These are phyloP conservation scores for Viola pubescens DNA, from an alignment of 441 rosid species.

Conservation along the genomic window DNA sequence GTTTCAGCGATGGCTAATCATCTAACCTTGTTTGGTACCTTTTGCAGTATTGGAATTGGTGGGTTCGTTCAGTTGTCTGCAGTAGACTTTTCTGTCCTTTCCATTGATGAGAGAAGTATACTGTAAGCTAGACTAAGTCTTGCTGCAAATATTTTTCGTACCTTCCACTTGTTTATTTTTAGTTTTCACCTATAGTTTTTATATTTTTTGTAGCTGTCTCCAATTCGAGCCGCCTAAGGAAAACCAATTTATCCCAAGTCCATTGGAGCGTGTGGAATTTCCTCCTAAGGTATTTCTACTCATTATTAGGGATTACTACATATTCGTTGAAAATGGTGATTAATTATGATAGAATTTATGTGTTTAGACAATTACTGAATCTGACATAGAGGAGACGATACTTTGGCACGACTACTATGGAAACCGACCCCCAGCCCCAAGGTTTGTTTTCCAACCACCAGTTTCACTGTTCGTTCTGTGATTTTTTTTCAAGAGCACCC, in stretches of 20 bases:
- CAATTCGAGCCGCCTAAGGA: constrained; percentile 10
- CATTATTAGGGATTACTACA: not conserved
- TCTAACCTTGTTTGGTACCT: not conserved
- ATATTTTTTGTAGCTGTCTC: constrained; percentile 11
- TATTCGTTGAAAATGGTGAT: not conserved
- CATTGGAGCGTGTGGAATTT: constrained; percentile 12
- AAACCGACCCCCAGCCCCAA: not conserved
- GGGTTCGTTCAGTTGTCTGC: not conserved
- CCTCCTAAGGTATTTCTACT: constrained; percentile 10
- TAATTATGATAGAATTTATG: not conserved
- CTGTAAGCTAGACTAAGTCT: not conserved
- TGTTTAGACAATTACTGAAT: constrained; percentile 11
- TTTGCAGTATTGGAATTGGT: constrained; percentile 2
- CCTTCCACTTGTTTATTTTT: not conserved
- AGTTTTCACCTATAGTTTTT: not conserved
- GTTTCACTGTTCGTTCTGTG: too few relatives aligned
- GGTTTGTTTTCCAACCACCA: too few relatives aligned
- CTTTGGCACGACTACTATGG: constrained; percentile 16
- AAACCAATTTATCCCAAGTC: constrained; percentile 14
- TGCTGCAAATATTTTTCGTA: not conserved
- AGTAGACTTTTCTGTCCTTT: not conserved
- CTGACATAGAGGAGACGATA: not conserved
- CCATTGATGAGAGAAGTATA: not conserved
- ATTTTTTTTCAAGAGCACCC: too few relatives aligned
- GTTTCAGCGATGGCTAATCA: not conserved